These are phyloP conservation scores for Smittium culicis DNA, from an alignment of 371 early-diverging fungal genomes.

Conservation along the genomic window DNA sequence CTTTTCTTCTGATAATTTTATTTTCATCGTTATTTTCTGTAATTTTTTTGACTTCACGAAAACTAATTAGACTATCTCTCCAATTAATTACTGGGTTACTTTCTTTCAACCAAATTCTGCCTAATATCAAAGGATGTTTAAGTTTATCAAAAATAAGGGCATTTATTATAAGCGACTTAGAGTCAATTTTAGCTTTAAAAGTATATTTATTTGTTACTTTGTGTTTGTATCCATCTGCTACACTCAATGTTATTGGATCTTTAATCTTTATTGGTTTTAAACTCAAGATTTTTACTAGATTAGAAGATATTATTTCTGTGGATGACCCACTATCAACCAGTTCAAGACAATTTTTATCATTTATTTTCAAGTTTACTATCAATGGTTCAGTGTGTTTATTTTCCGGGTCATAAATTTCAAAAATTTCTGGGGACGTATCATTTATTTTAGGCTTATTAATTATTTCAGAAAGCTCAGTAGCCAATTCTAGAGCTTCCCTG, in stretches of 20 bases:
- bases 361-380: not conserved
- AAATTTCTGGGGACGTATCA: no score
- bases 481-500: not conserved
- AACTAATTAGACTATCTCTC: not conserved
- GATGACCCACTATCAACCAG: not conserved
- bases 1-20: not conserved
- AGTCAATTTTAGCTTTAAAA: not conserved
- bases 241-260: not conserved
- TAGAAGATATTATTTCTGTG: not conserved
- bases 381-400: not conserved
- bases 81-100: constrained; percentile 12
- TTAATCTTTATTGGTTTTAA: not conserved
- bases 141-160: not conserved
- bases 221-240: not conserved
- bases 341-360: not conserved
- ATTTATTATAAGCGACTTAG: not conserved
- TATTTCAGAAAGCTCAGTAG: not conserved
- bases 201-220: not conserved
- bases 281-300: not conserved
- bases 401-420: not conserved
- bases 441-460: not conserved
- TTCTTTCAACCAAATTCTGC: constrained; percentile 10
- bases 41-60: not conserved
- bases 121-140: not conserved
- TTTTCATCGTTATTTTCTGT: not conserved